These are phyloP conservation scores for Madurella mycetomatis DNA, from an alignment of 2,329 filamentous ascomycete genomes.

Conservation along the genomic window DNA sequence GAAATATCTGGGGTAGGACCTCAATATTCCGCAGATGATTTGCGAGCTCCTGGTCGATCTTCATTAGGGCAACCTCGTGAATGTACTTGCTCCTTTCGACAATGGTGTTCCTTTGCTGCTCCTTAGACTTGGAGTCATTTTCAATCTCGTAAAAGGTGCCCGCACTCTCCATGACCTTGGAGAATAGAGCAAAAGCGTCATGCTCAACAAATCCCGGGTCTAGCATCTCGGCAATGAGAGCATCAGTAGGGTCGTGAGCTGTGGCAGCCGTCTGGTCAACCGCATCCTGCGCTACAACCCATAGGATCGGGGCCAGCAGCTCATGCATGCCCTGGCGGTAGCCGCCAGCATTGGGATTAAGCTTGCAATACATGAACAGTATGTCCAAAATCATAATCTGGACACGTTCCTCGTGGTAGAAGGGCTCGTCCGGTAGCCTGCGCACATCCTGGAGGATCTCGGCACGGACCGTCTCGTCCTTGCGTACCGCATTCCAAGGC, in stretches of 20 bases:
- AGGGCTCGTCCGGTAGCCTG: conserved; percentile 83
- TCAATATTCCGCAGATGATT: conserved; percentile 77
- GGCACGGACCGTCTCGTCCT: conserved; percentile 75
- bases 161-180: conserved; percentile 79
- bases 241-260: conserved; percentile 39
- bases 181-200: conserved; percentile 83
- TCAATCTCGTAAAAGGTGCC: conserved; percentile 81
- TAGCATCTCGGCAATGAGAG: conserved; percentile 60
- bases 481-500: conserved; percentile 81
- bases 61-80: conserved; percentile 73
- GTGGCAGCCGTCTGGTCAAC: conserved; percentile 47
- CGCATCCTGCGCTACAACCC: conserved; percentile 78
- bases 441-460: conserved; percentile 96
- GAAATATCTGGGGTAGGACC: conserved; percentile 91
- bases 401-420: conserved; percentile 75
- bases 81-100: conserved; percentile 82
- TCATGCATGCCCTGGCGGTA: conserved; percentile 99
- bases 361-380: conserved; percentile 90
- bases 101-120: conserved; percentile 57
- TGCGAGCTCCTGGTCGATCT: conserved; percentile 78
- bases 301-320: conserved; percentile 81
- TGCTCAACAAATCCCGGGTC: conserved; percentile 77
- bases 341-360: conserved; percentile 77
- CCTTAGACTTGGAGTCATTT: conserved; percentile 32
- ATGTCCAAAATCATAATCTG: conserved; percentile 83